These are phyloP conservation scores for Ogataea zsoltii DNA, from an alignment of 805 yeast genomes.

Conservation along the genomic window DNA sequence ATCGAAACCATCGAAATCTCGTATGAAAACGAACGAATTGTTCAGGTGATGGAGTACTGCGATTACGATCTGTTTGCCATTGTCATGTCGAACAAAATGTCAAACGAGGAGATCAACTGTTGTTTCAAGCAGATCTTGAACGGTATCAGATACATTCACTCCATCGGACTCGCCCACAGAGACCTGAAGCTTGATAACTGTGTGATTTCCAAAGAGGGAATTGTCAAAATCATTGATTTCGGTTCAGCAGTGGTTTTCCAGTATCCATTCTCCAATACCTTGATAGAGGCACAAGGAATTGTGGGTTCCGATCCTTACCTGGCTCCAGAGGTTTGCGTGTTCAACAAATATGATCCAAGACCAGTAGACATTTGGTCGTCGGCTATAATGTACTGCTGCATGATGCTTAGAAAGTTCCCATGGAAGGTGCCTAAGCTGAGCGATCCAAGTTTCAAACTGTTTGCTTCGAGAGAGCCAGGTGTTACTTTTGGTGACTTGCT, in stretches of 20 bases:
- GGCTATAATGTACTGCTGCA: slow-evolving; percentile 89
- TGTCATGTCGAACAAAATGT: slow-evolving; percentile 91
- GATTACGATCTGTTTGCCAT: slow-evolving; percentile 91
- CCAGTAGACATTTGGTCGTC: slow-evolving; percentile 95
- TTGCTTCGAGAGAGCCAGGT: slow-evolving; percentile 72
- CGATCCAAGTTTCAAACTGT: slow-evolving; percentile 81
- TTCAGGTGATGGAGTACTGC: slow-evolving; percentile 94
- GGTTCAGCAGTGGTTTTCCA: slow-evolving; percentile 92
- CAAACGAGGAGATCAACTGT: slow-evolving; percentile 74
- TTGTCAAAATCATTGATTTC: slow-evolving; percentile 87
- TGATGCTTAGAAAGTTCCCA: slow-evolving; percentile 88
- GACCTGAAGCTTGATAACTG: slow-evolving; percentile 92
- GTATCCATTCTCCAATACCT: slow-evolving; percentile 74
- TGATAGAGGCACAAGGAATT: slow-evolving; percentile 78
- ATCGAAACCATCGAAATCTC: slow-evolving; percentile 90
- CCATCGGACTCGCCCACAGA: slow-evolving; percentile 85
- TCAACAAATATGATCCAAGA: slow-evolving; percentile 82
- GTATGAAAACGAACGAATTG: slow-evolving; percentile 81
- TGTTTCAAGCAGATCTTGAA: slow-evolving; percentile 84
- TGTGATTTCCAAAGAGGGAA: slow-evolving; percentile 79
- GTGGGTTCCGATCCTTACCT: slow-evolving; percentile 89
- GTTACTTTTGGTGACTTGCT: slow-evolving; percentile 64
- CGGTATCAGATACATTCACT: slow-evolving; percentile 80
- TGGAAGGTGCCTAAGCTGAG: slow-evolving; percentile 88
- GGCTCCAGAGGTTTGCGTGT: slow-evolving; percentile 90